phyloP scores from a whole-genome alignment of 2,329 filamentous ascomycete genomes.

The Chaetomium strumarium region DNA sequence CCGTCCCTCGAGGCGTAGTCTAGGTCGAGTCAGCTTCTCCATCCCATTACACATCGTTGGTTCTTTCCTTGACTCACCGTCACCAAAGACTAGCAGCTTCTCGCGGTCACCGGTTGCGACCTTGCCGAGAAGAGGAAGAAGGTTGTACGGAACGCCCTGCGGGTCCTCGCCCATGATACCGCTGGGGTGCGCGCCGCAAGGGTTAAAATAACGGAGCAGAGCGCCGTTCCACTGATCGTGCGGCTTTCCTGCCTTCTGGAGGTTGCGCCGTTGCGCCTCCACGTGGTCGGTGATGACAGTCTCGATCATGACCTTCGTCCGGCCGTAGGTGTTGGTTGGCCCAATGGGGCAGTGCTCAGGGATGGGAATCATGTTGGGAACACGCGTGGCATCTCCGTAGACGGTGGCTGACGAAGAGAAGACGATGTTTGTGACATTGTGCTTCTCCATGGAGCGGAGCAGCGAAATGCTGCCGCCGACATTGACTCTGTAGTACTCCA shows the following conservation, averaged over 20 bases:
- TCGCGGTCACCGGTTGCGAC: conserved; percentile 92
- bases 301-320: conserved; percentile 92
- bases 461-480: conserved; percentile 87
- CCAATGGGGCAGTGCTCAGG: conserved; percentile 94
- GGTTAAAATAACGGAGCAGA: conserved; percentile 95
- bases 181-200: conserved; percentile 85
- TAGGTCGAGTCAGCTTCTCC: conserved; percentile 30
- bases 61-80: conserved; percentile 54
- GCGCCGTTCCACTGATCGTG: conserved; percentile 87
- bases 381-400: conserved; percentile 93
- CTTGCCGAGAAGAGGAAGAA: conserved; percentile 88
- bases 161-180: conserved; percentile 99
- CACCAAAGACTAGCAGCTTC: conserved; percentile 90
- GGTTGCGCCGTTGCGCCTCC: conserved; percentile 76
- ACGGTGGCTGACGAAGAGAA: conserved; percentile 98
- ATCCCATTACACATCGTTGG: not conserved
- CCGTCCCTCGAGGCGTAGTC: conserved; percentile 89
- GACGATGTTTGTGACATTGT: conserved; percentile 94
- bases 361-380: conserved; percentile 98
- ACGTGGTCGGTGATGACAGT: conserved; percentile 86
- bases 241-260: conserved; percentile 71
- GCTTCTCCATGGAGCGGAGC: conserved; percentile 76
- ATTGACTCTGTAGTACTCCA: conserved; percentile 98
- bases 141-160: conserved; percentile 90
- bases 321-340: conserved; percentile 95